Evolutionary conservation across 306 rosid genomes (phyloP), one percentile per base, ranked within the genome.

Genomic region (Acacia melanoxylon): DNA sequence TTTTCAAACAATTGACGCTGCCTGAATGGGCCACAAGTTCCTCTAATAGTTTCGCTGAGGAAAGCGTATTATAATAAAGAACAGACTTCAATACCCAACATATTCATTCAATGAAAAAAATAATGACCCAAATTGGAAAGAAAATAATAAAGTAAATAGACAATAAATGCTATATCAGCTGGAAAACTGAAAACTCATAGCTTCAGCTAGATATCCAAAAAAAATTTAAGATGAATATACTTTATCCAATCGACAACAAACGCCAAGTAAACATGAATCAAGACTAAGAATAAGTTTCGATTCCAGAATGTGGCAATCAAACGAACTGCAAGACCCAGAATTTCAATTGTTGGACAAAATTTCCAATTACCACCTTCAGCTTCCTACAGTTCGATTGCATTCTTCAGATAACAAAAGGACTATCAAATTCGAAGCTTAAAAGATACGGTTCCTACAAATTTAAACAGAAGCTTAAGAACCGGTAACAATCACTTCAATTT

Each of bases 11-110:
- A 81, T 92, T 95, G 74, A 93, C 90, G 37, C 52, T 84, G 45
- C 85, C 87, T 45, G 99, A 90, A 85, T 95, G 99, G 66, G 97
- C 99, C 83, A 90, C 97, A 87, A 93, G 89, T 87, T 95, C 98
- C 92, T 95, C 99, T 95, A 78, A 74, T 76, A 82, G 70, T 78
- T 78, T 52, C 22, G 89, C 86, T 93, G 82, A 95, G 92, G 95
- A 83, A 78, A 65, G 48, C 76, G 59, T 4, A 63, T 22, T 54
- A 11, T 41, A n/a, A 63, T 76, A 44, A 1, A 51, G 11, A 63
- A 16, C 9, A 3, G 40, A 77, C 59, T 25, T 54, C 22, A 10
- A 69, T 29, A 37, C 8, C 22, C 46, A 13, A 49, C 48, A 68
- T 0, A 67, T 24, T 27, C 22, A 5, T 22, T 5, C 19, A 27